phyloP scores from a whole-genome alignment of 495 filamentous ascomycete genomes.

The Aspergillus diversus region DNA sequence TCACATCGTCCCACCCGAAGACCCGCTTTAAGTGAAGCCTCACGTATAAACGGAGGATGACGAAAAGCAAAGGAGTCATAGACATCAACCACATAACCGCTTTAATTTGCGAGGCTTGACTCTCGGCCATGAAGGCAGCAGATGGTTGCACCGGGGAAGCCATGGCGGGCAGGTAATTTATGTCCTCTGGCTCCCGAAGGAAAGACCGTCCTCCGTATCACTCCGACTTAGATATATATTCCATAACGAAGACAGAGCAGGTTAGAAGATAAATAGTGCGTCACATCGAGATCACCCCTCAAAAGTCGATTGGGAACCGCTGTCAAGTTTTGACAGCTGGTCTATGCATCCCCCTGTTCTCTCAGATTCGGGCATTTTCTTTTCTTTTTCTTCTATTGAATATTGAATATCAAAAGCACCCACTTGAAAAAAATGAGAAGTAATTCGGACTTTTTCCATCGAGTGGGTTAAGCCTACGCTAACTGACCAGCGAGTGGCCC shows the following conservation, averaged over 20 bases:
- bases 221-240: constrained; percentile 8
- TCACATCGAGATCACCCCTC: not conserved
- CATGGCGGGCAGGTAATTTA: not conserved
- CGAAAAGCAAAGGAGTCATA: constrained; percentile 25
- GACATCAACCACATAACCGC: constrained; percentile 36
- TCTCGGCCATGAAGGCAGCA: constrained; percentile 13
- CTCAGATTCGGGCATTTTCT: not conserved
- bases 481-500: not conserved
- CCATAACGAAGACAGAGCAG: not conserved
- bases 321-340: constrained; percentile 2
- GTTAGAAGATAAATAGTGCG: not conserved
- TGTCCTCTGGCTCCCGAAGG: not conserved
- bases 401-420: not conserved
- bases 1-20: constrained; percentile 37
- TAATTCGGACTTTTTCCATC: no score
- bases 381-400: not conserved
- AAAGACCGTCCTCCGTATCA: not conserved
- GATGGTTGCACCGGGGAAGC: constrained; percentile 6
- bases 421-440: not conserved
- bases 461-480: no score
- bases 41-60: constrained; percentile 30
- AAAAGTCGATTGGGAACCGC: not conserved
- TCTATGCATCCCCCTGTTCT: not conserved
- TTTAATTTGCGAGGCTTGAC: constrained; percentile 23
- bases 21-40: constrained; percentile 26